Evolutionary conservation across 768 basidiomycete species (phyloP), one percentile per base, ranked within the genome.

Genomic region (Phylloporus rhodoxanthus): DNA sequence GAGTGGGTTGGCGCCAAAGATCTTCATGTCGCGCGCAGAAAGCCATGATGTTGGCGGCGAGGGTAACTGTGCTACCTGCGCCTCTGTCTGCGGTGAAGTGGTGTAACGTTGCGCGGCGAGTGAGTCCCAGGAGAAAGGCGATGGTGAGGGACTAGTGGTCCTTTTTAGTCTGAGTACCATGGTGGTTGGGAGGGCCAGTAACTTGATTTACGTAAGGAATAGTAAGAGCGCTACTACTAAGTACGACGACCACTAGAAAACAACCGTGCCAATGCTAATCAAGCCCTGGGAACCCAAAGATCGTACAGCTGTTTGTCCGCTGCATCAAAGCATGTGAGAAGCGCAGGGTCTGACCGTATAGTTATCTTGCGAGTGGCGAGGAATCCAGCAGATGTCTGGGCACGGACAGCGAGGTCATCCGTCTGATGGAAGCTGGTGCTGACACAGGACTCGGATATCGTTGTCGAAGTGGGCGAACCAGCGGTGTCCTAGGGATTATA

Each of bases 41-140:
- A 94, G 82, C 84, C 90, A 91, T 71, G 82, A 77, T 20, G 89
- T 86, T 0, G 91, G 91, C 0, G 91, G 89, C 0, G 85, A 81
- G 0, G 79, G 76, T 3, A 82, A 68, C 1, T 74, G 71, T 3
- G 73, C 61, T 5, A 71, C 56, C 37, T 77, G 72, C 1, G 62
- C 52, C 17, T 67, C 65, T 6, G 71, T 51, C 10, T 69, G 65
- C 0, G 75, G 68, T 8, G 72, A 61, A 1, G 14, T 17, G 1
- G 5, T 15, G 11, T 42, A 29, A 23, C 55, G 55, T 0, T 76
- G 70, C 2, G 56, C 51, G 9, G 66, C 60, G 2, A 75, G 60
- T 2, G 68, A 68, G 34, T 81, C 77, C 80, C 86, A 89, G 15
- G 81, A 76, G 61, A 89, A 86, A 0, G 85, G 77, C 1, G 78